phyloP scores from a whole-genome alignment of 2,329 filamentous ascomycete genomes.

The Blastomyces gilchristii region DNA sequence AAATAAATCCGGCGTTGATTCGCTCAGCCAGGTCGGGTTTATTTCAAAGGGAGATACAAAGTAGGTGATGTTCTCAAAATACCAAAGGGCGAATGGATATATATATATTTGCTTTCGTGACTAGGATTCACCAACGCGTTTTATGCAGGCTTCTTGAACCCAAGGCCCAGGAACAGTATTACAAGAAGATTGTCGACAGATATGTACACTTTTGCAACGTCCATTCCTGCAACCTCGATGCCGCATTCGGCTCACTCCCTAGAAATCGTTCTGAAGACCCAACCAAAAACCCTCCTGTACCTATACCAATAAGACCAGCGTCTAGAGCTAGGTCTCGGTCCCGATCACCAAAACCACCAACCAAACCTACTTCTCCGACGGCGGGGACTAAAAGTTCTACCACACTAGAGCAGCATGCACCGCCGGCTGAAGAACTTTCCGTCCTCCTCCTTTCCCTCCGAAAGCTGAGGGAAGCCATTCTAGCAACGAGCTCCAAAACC shows the following conservation, averaged over 20 bases:
- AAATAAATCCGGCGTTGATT: constrained; percentile 63
- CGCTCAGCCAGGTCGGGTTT: constrained; percentile 70
- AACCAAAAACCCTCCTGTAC: constrained; percentile 31
- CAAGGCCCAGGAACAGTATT: constrained; percentile 75
- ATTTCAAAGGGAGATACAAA: constrained; percentile 85
- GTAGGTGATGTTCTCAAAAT: constrained; percentile 37
- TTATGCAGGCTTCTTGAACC: constrained; percentile 54
- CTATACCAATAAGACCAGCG: constrained; percentile 15
- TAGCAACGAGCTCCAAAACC: constrained; percentile 59
- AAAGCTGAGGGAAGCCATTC: constrained; percentile 82
- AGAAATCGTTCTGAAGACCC: constrained; percentile 30
- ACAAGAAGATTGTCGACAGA: constrained; percentile 73
- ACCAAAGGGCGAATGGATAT: constrained; percentile 6
- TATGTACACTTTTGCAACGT: constrained; percentile 84
- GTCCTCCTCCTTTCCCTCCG: constrained; percentile 73
- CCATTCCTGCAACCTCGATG: constrained; percentile 61
- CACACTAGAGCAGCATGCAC: constrained; percentile 14
- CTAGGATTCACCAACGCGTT: constrained; percentile 18
- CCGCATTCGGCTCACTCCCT: constrained; percentile 59
- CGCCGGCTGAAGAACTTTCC: constrained; percentile 54
- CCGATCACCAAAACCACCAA: constrained; percentile 11
- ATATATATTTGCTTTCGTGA: constrained; percentile 3
- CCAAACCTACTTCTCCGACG: constrained; percentile 5
- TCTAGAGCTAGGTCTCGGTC: constrained; percentile 9
- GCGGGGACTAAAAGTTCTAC: constrained; percentile 8